Base-by-base conservation (phyloP, 306 rosid genomes). In the Arachis hypogaea region DNA sequence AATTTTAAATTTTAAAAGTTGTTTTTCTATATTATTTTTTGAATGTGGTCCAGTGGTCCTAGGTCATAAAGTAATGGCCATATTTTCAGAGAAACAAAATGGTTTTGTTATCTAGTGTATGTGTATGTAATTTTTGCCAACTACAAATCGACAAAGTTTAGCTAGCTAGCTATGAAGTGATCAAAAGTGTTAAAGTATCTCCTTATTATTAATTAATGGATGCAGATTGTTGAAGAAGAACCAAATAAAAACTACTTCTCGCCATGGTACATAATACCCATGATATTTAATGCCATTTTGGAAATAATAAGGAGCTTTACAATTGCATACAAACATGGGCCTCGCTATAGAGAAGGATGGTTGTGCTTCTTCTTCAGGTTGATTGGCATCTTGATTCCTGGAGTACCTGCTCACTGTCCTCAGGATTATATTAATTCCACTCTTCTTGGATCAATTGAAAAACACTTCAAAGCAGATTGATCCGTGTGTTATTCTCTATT, bases 341-440 rank as follows among this genome's bases (percentile, higher is more conserved):
- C 86, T 1, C 81, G 78, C 4, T 93, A 81, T 16, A 56, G 36
- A 77, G 98, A 90, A 82, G 83, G 91, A 16, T 74, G 64, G 74
- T 69, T 90, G 7, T 74, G 88, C 3, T 84, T 82, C 67, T 5
- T 50, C 29, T 22, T 84, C 46, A 88, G 97, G 75, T 0, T 93
- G 36, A 1, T 75, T 7, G 96, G 97, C 43, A 33, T 90, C 46
- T 11, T 84, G 0, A 43, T 87, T 54, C 97, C 93, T 4, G 97
- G 95, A 0, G 3, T 88, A 29, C 46, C 87, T 46, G 90, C 92
- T 12, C 96, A 93, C 16, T 66, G 74, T 80, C 86, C 92, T 7
- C 94, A 87, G 29, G 97, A 93, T 71, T 90, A 93, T 73, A 87
- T 90, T 3, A 93, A 90, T 64, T 63, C 88, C 36, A 88, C 93